Base-by-base conservation (phyloP, 805 yeast species). In the Myxozyma melibiosi region DNA sequence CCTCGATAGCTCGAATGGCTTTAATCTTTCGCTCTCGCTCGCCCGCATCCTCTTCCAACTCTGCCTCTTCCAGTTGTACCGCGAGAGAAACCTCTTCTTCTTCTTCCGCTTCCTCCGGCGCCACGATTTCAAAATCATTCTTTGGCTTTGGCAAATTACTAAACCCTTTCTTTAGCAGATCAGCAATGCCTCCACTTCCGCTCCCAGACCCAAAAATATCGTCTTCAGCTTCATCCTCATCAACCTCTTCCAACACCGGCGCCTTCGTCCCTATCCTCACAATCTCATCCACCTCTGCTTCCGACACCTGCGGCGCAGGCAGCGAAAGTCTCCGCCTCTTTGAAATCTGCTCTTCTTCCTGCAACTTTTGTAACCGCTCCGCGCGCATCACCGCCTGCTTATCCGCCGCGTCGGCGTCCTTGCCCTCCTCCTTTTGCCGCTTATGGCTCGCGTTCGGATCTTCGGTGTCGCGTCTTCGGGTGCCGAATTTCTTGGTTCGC, bases 321-420 rank as follows among this genome's bases (percentile, higher is more conserved):
- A 78, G 60, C 6, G 66, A 67, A 43, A 78, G 66, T 52, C 70
- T 73, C 46, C 78, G 64, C 51, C 77, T 69, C 55, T 77, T 77
- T 34, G 71, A 67, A n/a, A 67, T 52, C 55, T 70, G 71, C 47
- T 71, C 70, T 18, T 63, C 55, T 34, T 64, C 57, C 35, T 62
- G 61, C 53, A 51, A 61, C 25, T 55, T 67, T 65, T 20, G 74
- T 67, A 42, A 70, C 70, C 47, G 66, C 63, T 65, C 70, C 53
- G 57, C 69, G 35, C 63, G 53, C 24, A 63, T 61, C 2, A 61
- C 53, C 0, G 69, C 65, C n/a, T 59, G 65, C 35, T 58, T 55
- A 42, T 69, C 65, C 2, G 67, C 67, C 7, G 67, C 67, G n/a
- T 33, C 45, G 3, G 60, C 55, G 18, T 61, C 61, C 13, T 47